Evolutionary conservation across 139 green algal species (phyloP).

Genomic region (Yamagishiella unicocca): DNA sequence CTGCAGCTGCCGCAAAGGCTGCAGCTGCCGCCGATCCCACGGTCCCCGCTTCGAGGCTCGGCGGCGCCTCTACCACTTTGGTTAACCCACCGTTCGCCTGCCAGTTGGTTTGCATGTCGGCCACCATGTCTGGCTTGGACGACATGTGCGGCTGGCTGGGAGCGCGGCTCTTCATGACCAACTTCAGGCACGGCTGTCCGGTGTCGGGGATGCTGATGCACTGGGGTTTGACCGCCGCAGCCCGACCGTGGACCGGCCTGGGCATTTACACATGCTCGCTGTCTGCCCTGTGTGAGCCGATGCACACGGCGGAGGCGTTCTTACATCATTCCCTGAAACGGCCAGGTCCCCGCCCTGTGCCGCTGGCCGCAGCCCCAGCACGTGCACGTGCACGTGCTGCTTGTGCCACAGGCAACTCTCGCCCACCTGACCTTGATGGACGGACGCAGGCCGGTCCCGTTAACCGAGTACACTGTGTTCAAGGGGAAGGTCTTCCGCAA

Average conservation of each 20-base stretch:
- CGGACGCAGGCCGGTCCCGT: conserved; percentile 82
- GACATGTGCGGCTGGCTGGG: conserved; percentile 87
- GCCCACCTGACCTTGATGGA: too few species aligned
- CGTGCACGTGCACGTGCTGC: too few species aligned
- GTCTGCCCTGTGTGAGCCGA: too few species aligned
- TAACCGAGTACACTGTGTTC: conserved; percentile 80
- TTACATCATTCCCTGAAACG: too few species aligned
- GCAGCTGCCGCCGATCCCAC: neutral
- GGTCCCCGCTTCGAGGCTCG: neutral
- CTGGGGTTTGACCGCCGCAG: too few species aligned
- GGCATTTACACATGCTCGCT: too few species aligned
- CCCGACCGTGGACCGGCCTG: too few species aligned
- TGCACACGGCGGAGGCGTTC: too few species aligned
- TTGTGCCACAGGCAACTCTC: too few species aligned
- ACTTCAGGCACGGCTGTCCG: conserved; percentile 68
- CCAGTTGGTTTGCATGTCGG: conserved; percentile 95
- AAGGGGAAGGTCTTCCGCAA: conserved; percentile 64
- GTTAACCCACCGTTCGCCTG: neutral
- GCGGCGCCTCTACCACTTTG: neutral
- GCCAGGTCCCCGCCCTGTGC: too few species aligned
- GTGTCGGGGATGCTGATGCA: too few species aligned
- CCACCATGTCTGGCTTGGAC: conserved; percentile 89
- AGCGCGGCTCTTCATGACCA: conserved; percentile 85
- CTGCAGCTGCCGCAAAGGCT: neutral
- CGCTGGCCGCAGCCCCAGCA: too few species aligned